Conservation (phyloP, 2,329 filamentous ascomycete genomes). For the Parafenestella ontariensis region DNA sequence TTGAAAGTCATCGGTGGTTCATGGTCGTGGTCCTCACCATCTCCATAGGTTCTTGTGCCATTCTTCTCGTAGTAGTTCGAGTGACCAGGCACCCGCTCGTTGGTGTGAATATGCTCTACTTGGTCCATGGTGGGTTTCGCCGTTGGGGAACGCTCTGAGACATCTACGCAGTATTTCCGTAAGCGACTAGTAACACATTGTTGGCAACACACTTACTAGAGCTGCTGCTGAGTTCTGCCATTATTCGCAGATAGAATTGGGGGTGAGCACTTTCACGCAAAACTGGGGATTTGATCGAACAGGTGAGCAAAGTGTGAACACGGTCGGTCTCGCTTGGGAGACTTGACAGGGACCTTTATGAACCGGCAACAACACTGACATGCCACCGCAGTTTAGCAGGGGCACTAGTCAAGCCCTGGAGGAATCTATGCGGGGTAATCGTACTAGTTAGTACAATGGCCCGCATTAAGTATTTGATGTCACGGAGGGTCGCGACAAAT, state of each 20-base stretch:
- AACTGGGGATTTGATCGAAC: background rate
- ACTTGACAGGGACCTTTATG: background rate
- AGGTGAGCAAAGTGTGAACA: background rate
- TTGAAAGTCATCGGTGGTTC: slow-evolving; percentile 28
- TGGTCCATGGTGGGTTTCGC: slow-evolving; percentile 15
- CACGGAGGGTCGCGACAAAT: background rate
- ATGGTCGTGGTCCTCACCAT: slow-evolving; percentile 21
- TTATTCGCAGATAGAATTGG: background rate
- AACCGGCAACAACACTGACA: background rate
- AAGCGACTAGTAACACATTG: background rate
- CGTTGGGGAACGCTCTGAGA: slow-evolving; percentile 14
- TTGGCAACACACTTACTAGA: background rate
- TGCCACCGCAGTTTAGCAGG: background rate
- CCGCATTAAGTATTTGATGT: background rate
- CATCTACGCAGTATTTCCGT: slow-evolving; percentile 1
- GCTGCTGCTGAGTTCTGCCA: background rate
- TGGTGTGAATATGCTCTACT: slow-evolving; percentile 47
- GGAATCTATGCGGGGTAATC: background rate
- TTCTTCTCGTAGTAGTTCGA: slow-evolving; percentile 56
- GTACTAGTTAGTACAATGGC: background rate
- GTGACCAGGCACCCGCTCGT: slow-evolving; percentile 47
- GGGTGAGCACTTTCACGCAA: background rate
- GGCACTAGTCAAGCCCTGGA: background rate
- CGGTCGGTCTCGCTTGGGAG: background rate
- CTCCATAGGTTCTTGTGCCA: slow-evolving; percentile 49